A percentile compares a stretch with the other conserved stretches of the same genome.
phyloP scores from a whole-genome alignment of 805 yeast genomes.

The Middelhovenomyces tepae region DNA sequence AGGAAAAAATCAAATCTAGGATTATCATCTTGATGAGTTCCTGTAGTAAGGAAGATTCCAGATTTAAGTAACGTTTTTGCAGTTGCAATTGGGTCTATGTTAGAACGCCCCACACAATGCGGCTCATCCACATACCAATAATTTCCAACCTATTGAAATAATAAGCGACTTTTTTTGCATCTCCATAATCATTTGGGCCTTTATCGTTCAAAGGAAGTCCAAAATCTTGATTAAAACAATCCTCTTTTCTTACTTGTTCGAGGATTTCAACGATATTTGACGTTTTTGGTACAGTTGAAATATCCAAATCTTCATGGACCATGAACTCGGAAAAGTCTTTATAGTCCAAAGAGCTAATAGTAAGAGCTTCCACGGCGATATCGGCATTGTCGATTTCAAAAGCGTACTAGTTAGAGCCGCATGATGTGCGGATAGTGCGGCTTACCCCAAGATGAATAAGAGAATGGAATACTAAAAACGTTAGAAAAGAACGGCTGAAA shows the following conservation, averaged over 20 bases:
- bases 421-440: no score
- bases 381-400: constrained; percentile 26
- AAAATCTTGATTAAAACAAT: constrained; percentile 11
- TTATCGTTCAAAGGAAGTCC: constrained; percentile 6
- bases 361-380: constrained; percentile 29
- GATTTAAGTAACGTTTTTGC: constrained; percentile 15
- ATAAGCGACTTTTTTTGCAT: constrained; percentile 8
- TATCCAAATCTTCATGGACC: constrained; percentile 3
- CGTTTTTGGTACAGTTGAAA: background rate
- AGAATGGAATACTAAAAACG: no score
- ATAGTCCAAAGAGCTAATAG: constrained; percentile 17
- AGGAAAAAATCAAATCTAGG: constrained; percentile 22
- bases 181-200: constrained; percentile 3
- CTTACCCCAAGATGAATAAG: constrained; percentile 29
- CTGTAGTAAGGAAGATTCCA: constrained; percentile 17
- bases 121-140: constrained; percentile 6
- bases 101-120: background rate
- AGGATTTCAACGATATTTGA: constrained; percentile 2
- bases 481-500: no score
- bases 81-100: constrained; percentile 6
- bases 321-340: constrained; percentile 14
- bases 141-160: constrained; percentile 15
- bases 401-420: no score
- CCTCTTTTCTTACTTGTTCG: background rate
- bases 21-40: constrained; percentile 15